These are phyloP conservation scores for Cochlearia excelsa DNA, from an alignment of 345 rosid genomes.

Conservation along the genomic window DNA sequence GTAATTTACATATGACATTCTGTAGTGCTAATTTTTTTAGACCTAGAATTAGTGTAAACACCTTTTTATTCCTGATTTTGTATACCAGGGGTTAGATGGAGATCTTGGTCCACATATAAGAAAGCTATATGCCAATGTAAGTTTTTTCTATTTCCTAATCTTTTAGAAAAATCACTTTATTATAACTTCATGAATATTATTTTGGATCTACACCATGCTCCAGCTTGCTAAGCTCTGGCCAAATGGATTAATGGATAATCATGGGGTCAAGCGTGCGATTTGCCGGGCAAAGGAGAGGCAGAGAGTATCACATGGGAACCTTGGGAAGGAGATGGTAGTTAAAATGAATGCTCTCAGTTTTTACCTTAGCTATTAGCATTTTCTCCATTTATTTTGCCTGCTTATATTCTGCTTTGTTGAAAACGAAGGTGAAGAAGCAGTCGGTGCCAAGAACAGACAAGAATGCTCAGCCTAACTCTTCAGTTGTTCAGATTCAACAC, in stretches of 20 bases:
- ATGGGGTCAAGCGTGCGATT: conserved; percentile 81
- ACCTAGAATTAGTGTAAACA: neutral
- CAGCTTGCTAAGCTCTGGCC: conserved; percentile 95
- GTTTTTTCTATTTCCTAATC: conserved; percentile 2
- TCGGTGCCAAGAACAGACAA: conserved; percentile 14
- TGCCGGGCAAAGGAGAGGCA: conserved; percentile 78
- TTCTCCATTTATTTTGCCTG: neutral
- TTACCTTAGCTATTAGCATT: neutral
- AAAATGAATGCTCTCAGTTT: neutral
- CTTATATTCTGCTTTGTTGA: neutral
- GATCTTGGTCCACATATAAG: conserved; percentile 79
- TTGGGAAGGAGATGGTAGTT: conserved; percentile 30
- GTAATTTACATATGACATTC: too few species aligned
- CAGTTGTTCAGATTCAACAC: conserved; percentile 30
- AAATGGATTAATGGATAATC: conserved; percentile 76
- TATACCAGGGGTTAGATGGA: conserved; percentile 78
- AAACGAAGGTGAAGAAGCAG: conserved; percentile 56
- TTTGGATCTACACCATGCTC: conserved; percentile 26
- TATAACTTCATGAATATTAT: conserved; percentile 12
- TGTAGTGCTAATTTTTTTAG: too few species aligned
- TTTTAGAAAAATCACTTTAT: neutral
- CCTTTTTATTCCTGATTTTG: conserved; percentile 26
- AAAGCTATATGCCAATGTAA: conserved; percentile 81
- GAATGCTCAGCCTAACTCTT: too few species aligned
- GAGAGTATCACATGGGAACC: conserved; percentile 18